A percentile compares a stretch with the other conserved stretches of the same genome.
phyloP scores from a whole-genome alignment of 495 filamentous ascomycete genomes.

The Talaromyces thailandensis region DNA sequence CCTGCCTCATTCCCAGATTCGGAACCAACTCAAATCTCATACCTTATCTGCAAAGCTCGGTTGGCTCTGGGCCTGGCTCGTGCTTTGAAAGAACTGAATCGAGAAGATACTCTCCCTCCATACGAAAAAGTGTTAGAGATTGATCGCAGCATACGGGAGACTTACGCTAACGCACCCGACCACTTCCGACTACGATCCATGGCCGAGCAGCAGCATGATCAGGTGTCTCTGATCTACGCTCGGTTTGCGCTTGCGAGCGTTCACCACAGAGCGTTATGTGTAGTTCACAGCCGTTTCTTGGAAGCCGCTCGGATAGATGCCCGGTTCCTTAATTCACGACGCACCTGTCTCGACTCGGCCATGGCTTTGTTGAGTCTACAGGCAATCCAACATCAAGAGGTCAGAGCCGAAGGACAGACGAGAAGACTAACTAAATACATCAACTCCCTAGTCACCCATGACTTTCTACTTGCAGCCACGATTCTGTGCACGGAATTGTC shows the following conservation, averaged over 20 bases:
- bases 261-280: slow-evolving; percentile 27
- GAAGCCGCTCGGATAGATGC: slow-evolving; percentile 17
- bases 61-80: neutral
- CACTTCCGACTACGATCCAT: slow-evolving; percentile 44
- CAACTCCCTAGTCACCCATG: slow-evolving; percentile 30
- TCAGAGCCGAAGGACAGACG: slow-evolving; percentile 28
- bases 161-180: slow-evolving; percentile 9
- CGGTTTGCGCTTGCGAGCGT: slow-evolving; percentile 11
- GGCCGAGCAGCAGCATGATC: slow-evolving; percentile 39
- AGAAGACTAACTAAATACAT: slow-evolving; percentile 37
- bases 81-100: neutral
- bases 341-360: slow-evolving; percentile 32
- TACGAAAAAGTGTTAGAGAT: slow-evolving; percentile 12
- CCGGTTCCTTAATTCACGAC: slow-evolving; percentile 22
- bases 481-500: slow-evolving; percentile 39
- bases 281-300: slow-evolving; percentile 32
- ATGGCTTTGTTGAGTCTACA: slow-evolving; percentile 27
- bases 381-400: slow-evolving; percentile 23
- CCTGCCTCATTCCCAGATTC: slow-evolving; percentile 30
- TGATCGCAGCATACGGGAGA: slow-evolving; percentile 21
- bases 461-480: slow-evolving; percentile 43
- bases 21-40: slow-evolving; percentile 39
- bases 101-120: neutral
- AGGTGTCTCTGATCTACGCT: slow-evolving; percentile 8
- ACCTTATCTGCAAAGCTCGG: slow-evolving; percentile 35